Percentiles rank a stretch among this genome's conserved stretches.
phyloP scores from a whole-genome alignment of 2,329 filamentous ascomycete species.

The Aspergillus ruber region DNA sequence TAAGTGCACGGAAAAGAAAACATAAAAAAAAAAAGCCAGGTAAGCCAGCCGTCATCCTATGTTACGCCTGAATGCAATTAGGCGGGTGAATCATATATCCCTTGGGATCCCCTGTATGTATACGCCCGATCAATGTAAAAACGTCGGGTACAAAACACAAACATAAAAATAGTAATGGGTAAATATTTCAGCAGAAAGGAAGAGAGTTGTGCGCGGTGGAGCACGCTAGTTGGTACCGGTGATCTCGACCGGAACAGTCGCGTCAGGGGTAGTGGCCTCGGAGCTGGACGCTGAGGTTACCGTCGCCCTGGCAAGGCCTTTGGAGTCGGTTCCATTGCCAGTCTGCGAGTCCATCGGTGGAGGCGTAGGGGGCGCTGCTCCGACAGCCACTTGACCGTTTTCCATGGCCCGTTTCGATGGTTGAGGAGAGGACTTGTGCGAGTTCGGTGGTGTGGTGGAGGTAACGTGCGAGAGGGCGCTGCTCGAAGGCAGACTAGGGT shows the following conservation, averaged over 20 bases:
- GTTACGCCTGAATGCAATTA: slow-evolving; percentile 25
- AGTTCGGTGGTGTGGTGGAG: slow-evolving; percentile 33
- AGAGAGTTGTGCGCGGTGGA: slow-evolving; percentile 8
- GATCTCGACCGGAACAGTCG: slow-evolving; percentile 21
- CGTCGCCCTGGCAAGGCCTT: slow-evolving; percentile 28
- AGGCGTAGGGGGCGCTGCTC: slow-evolving; percentile 55
- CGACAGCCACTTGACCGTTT: slow-evolving; percentile 43
- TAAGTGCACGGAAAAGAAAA: slow-evolving; percentile 7
- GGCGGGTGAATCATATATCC: slow-evolving; percentile 23
- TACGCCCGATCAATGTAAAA: slow-evolving; percentile 30
- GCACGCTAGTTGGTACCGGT: slow-evolving; percentile 17
- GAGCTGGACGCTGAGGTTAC: slow-evolving; percentile 27
- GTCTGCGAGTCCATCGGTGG: slow-evolving; percentile 65
- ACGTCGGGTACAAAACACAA: slow-evolving; percentile 17
- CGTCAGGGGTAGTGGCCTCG: slow-evolving; percentile 20
- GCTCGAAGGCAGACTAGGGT: slow-evolving; percentile 20
- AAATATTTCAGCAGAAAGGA: neutral
- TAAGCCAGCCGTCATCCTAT: slow-evolving; percentile 14
- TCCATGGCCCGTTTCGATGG: slow-evolving; percentile 27
- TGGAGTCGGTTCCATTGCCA: slow-evolving; percentile 36
- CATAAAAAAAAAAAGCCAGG: slow-evolving; percentile 13
- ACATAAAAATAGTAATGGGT: slow-evolving; percentile 11
- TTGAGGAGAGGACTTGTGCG: slow-evolving; percentile 35
- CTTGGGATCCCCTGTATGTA: slow-evolving; percentile 31
- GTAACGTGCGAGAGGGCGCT: slow-evolving; percentile 24